Evolutionary conservation across 2,329 filamentous ascomycete species (phyloP).

Genomic region (Trichoderma polysporum): DNA sequence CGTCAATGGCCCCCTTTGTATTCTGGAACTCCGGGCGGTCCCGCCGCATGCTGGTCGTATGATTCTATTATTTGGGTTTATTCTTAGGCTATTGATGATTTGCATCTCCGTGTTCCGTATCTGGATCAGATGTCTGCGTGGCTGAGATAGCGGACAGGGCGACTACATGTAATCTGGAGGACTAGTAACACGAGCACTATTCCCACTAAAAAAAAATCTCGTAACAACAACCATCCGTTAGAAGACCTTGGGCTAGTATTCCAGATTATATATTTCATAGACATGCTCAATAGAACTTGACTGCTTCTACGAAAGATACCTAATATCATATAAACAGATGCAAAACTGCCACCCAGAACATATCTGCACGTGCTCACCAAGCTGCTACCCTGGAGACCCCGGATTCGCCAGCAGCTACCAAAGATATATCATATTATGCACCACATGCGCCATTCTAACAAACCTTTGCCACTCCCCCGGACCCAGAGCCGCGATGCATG

Average conservation of each 20-base stretch:
- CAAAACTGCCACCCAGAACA: not conserved
- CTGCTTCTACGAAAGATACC: not conserved
- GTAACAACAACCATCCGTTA: not conserved
- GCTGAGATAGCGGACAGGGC: not conserved
- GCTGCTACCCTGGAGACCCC: not conserved
- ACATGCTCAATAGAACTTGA: not conserved
- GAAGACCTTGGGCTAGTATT: not conserved
- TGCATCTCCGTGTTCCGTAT: not conserved
- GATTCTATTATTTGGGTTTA: no score
- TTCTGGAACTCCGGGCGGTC: constrained; percentile 6
- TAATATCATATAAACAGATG: not conserved
- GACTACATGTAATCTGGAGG: not conserved
- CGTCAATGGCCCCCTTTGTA: not conserved
- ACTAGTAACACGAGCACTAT: not conserved
- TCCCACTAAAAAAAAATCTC: not conserved
- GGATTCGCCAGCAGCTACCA: not conserved
- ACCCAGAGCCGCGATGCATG: not conserved
- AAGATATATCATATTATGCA: no score
- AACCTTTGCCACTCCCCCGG: constrained; percentile 2
- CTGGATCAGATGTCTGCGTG: not conserved
- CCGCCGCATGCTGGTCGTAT: not conserved
- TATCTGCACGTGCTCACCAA: not conserved
- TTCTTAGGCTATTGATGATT: no score
- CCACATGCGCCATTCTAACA: not conserved
- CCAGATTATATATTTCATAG: not conserved